Evolutionary conservation across 208 protist species (phyloP).

Genomic region (Leishmania mexicana): DNA sequence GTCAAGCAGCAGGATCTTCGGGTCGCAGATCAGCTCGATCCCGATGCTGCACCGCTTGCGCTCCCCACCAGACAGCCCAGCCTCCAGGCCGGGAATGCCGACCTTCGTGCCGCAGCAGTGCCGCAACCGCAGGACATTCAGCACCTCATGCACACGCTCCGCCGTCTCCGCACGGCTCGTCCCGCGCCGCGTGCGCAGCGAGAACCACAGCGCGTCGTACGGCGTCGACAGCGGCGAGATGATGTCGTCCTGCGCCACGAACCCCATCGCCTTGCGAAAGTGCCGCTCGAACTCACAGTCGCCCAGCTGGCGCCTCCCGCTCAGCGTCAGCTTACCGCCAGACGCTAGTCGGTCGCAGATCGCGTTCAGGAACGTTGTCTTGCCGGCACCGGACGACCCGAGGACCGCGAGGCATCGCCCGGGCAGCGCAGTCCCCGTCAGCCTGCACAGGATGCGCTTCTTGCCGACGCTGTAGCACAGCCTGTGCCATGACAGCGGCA

Average conservation of each 20-base stretch:
- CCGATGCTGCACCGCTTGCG: conserved; percentile 90
- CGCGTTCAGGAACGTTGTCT: conserved; percentile 74
- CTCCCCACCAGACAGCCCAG: conserved; percentile 89
- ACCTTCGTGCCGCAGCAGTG: conserved; percentile 75
- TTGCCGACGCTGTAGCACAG: conserved; percentile 60
- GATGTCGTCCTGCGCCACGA: conserved; percentile 88
- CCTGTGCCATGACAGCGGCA: conserved; percentile 79
- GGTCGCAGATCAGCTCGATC: conserved; percentile 89
- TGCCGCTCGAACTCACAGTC: conserved; percentile 58
- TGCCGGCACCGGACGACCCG: conserved; percentile 83
- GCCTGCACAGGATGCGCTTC: conserved; percentile 54
- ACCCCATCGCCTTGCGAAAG: conserved; percentile 71
- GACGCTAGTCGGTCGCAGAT: conserved; percentile 68
- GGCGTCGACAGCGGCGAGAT: conserved; percentile 68
- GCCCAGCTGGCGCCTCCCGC: conserved; percentile 64
- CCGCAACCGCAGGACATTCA: conserved; percentile 67
- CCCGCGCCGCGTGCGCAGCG: conserved; percentile 71
- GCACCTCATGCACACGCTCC: conserved; percentile 60
- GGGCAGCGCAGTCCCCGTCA: conserved; percentile 78
- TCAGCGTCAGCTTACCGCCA: conserved; percentile 39
- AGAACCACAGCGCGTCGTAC: conserved; percentile 74
- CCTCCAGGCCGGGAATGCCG: conserved; percentile 65
- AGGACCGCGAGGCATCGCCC: conserved; percentile 81
- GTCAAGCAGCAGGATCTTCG: conserved; percentile 88
- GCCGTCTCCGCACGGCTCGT: conserved; percentile 40